Percentiles rank a stretch among this genome's conserved stretches.
phyloP scores from a whole-genome alignment of 2,329 filamentous ascomycete species.

The Ophiostoma triangulosporum region DNA sequence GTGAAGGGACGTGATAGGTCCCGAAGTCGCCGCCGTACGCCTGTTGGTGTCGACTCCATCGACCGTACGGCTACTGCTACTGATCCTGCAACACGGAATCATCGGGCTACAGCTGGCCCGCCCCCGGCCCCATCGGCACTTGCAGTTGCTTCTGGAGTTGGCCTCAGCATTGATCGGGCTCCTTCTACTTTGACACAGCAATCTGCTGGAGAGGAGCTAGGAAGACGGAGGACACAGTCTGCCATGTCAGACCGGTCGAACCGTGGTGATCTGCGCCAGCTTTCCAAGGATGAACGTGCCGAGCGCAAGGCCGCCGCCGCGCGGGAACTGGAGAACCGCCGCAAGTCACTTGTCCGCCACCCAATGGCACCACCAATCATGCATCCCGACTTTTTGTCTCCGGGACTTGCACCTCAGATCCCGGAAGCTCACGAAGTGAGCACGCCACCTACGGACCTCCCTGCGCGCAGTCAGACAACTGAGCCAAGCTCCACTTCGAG shows the following conservation, averaged over 20 bases:
- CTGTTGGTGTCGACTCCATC: neutral
- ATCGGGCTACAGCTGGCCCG: slow-evolving; percentile 19
- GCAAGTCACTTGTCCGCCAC: slow-evolving; percentile 68
- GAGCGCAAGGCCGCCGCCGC: slow-evolving; percentile 63
- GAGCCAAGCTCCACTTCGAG: slow-evolving; percentile 33
- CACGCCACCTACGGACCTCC: slow-evolving; percentile 29
- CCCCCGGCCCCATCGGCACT: slow-evolving; percentile 15
- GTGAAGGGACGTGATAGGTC: slow-evolving; percentile 16
- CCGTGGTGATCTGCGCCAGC: slow-evolving; percentile 39
- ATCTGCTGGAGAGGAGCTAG: slow-evolving; percentile 12
- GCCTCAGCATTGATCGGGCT: slow-evolving; percentile 14
- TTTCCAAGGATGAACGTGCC: slow-evolving; percentile 44
- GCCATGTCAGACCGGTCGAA: slow-evolving; percentile 22
- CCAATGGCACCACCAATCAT: slow-evolving; percentile 70
- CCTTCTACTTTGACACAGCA: slow-evolving; percentile 5
- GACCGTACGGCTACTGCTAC: neutral
- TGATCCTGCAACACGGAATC: slow-evolving; percentile 17
- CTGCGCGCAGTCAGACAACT: slow-evolving; percentile 50
- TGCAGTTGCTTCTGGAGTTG: slow-evolving; percentile 11
- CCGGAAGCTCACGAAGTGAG: slow-evolving; percentile 23
- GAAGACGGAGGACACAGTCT: slow-evolving; percentile 28
- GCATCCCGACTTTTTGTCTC: slow-evolving; percentile 48
- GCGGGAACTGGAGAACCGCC: slow-evolving; percentile 75
- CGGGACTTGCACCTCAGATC: slow-evolving; percentile 16
- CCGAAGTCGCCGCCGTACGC: slow-evolving; percentile 12